Base-by-base conservation (phyloP, 495 filamentous ascomycete species). In the Lentithecium fluviatile region DNA sequence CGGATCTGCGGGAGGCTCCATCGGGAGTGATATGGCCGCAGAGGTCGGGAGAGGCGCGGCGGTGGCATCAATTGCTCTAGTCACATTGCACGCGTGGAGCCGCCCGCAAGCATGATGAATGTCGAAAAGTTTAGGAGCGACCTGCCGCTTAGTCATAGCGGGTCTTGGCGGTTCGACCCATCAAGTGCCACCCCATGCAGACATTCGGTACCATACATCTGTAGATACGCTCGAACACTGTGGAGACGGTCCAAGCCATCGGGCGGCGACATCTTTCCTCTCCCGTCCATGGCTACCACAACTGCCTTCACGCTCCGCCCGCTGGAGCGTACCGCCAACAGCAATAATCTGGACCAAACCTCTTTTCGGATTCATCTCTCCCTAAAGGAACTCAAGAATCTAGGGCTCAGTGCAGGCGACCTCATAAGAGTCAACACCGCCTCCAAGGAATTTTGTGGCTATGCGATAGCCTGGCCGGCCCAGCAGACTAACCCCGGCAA, bases 281-380 rank as follows among this genome's bases (percentile, higher is more conserved):
- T 32, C 29, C 29, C n/a, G n/a, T n/a, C 17, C 11, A 53, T 61
- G 59, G 23, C 51, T 50, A 23, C 57, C 1, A 17, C 48, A 37
- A 56, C 47, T 0, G 24, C 52, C 4, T 68, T 57, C 46, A 36
- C 56, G 5, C 59, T 69, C 25, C 58, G 62, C 25, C 67, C 65
- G 6, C 52, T 64, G 13, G 58, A 63, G 42, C 54, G 55, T 13
- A 51, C 24, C 19, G 46, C 21, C 2, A 47, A 53, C 24, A 23
- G n/a, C 43, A 59, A 61, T 37, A 51, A 40, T 82, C 56, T 74
- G 76, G 61, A 80, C 10, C 29, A 32, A 71, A 82, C 83, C 69
- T 82, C 84, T 70, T 87, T 88, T 63, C 80, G 85, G 36, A 73
- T 92, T 45, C 83, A 88, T 65, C 75, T 92, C 19, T 83, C 83